Evolutionary conservation across 306 rosid species (phyloP), one percentile per base, ranked within the genome.

Genomic region (Begonia fuchsioides): DNA sequence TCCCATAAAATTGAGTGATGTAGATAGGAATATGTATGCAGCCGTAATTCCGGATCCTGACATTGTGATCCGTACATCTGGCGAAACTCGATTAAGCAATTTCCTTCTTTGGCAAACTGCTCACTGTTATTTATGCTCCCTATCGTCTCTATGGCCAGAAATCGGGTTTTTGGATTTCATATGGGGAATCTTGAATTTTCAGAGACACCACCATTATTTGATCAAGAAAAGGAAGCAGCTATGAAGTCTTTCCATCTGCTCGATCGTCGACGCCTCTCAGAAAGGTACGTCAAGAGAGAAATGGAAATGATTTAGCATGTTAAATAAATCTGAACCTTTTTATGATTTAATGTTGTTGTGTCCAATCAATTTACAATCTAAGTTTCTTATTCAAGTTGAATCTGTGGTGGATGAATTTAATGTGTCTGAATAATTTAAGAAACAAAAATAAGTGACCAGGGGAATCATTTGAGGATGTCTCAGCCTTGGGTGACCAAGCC

Each of bases 401-500:
- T n/a, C n/a, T n/a, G n/a, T n/a, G n/a, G n/a, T n/a, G n/a, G n/a
- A n/a, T 19, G 26, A 19, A 19, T 19, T 19, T 4, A 4, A 4
- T 4, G 4, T 19, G 4, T 19, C 26, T 19, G 26, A 19, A 19
- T 19, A 19, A 19, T 4, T 19, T 19, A 4, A 19, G 26, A 19
- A 19, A 19, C 26, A 19, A 19, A 19, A 3, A 62, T 84, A 59
- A 51, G 15, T 13, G 78, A 77, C 3, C 70, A 70, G 1, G 86
- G n/a, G n/a, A n/a, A n/a, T n/a, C n/a, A 73, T 8, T 53, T 80
- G 4, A n/a, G 13, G 8, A 72, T 65, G 16, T 84, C 86, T 57
- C 75, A 72, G 66, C 92, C 92, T 5, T 56, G 83, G 38, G 86
- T 79, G 52, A 76, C 83, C 3, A 15, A 64, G 3, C 81, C 83